Evolutionary conservation across 768 basidiomycete genomes (phyloP), one percentile per base, ranked within the genome.

Genomic region (Suillus cothurnatus): DNA sequence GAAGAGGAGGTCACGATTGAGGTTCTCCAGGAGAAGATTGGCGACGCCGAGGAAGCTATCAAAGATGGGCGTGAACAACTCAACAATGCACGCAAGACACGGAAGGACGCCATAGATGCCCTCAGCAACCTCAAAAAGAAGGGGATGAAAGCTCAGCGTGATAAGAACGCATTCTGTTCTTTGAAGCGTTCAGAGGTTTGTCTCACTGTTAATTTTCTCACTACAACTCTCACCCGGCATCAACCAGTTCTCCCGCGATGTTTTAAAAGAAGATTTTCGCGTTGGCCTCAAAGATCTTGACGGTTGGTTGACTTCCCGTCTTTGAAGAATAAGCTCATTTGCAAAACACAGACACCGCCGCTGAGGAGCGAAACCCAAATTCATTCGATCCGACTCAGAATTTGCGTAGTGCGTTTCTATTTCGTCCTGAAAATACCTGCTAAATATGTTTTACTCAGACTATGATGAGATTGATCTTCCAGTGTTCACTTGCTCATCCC

Each of bases 81-180:
- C 15, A 78, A 77, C 15, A 77, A 78, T 21, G 76, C 74, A 19
- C 78, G 81, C 6, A 76, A 75, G 64, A 77, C 81, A 68, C 82
- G 84, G 66, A 81, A 81, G 68, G 75, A 79, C 21, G 77, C 79
- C 4, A 75, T 73, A 38, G 81, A 80, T 34, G 69, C 65, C 61
- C 68, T 80, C 26, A 70, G 74, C 3, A 75, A 50, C 3, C 63
- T 79, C 28, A 85, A 86, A 68, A 86, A 82, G 72, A 73, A 70
- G 63, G 65, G 76, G 28, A 64, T 43, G 38, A 74, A 73, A 52
- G 68, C 70, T 0, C 77, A 78, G 63, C 67, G 76, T 67, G 83
- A 85, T 64, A 88, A 88, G 77, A 88, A 88, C 66, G 85, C 81
- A 0, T 87, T 86, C 69, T 89, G 87, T 68, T 85, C 86, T 0